These are phyloP conservation scores for Diplocarpon rosae DNA, from an alignment of 2,329 filamentous ascomycete species.

Conservation along the genomic window DNA sequence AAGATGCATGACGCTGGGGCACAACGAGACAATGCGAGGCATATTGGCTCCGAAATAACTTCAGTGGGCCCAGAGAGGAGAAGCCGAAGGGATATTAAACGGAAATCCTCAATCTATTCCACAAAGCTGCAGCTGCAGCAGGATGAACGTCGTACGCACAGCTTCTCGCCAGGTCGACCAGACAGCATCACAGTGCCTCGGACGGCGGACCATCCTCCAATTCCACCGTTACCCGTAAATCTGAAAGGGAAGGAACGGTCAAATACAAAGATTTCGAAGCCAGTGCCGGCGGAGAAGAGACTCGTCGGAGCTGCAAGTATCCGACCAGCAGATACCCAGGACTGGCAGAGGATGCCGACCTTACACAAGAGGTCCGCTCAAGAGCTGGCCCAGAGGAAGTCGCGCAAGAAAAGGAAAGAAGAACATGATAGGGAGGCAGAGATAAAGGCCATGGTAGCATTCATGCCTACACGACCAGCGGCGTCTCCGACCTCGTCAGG, in stretches of 20 bases:
- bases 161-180: conserved; percentile 49
- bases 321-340: conserved; percentile 19
- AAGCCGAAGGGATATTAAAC: conserved; percentile 27
- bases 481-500: conserved; percentile 49
- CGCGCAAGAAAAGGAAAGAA: conserved; percentile 65
- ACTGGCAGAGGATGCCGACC: conserved; percentile 39
- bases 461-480: conserved; percentile 52
- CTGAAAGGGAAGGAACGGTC: conserved; percentile 17
- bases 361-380: conserved; percentile 50
- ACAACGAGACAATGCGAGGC: conserved; percentile 21
- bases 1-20: conserved; percentile 32
- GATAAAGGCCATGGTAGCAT: conserved; percentile 72
- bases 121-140: conserved; percentile 32
- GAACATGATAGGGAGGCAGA: conserved; percentile 76
- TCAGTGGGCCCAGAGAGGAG: conserved; percentile 24
- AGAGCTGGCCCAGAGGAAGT: conserved; percentile 55
- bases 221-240: conserved; percentile 22
- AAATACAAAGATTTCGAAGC: conserved; percentile 10
- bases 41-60: conserved; percentile 26
- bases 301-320: conserved; percentile 18
- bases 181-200: conserved; percentile 38
- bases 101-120: conserved; percentile 27
- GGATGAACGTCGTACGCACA: conserved; percentile 42
- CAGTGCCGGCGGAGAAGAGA: conserved; percentile 4
- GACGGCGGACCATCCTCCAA: conserved; percentile 22